Evolutionary conservation across 129 eudicot species (phyloP).

Genomic region (Chrysanthemum makinoi): DNA sequence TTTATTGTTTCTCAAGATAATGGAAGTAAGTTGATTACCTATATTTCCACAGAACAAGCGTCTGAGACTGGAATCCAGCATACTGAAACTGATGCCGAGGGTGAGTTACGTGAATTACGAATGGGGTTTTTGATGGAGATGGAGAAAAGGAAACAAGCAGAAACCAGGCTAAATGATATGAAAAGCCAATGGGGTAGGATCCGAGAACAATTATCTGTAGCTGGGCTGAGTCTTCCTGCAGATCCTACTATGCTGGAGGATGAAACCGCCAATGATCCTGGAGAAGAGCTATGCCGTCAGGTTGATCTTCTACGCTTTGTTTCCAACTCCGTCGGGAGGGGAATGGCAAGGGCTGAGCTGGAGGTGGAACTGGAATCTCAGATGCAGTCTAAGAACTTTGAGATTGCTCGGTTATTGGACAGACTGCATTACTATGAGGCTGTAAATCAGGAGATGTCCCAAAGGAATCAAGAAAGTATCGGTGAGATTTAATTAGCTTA

Average conservation of each 20-base stretch:
- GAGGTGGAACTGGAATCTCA: conserved; percentile 81
- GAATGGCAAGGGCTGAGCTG: conserved; percentile 75
- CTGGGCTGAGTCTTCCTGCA: conserved; percentile 66
- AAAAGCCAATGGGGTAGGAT: conserved; percentile 69
- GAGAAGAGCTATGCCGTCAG: conserved; percentile 68
- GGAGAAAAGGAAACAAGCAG: conserved; percentile 86
- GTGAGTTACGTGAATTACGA: conserved; percentile 63
- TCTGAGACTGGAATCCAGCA: conserved; percentile 60
- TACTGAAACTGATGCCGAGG: conserved; percentile 51
- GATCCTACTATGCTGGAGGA: conserved; percentile 51
- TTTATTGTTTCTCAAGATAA: background rate
- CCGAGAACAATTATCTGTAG: conserved; percentile 54
- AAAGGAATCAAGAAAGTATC: conserved; percentile 90
- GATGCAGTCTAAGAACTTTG: conserved; percentile 75
- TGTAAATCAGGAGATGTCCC: conserved; percentile 95
- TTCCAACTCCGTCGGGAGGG: conserved; percentile 77
- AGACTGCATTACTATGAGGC: conserved; percentile 83
- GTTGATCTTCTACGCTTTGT: conserved; percentile 62
- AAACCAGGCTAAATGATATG: conserved; percentile 50
- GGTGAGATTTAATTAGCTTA: conserved; percentile 48
- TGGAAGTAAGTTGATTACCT: conserved; percentile 1
- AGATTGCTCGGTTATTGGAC: conserved; percentile 83
- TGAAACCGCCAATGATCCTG: conserved; percentile 52
- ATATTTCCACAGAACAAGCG: conserved; percentile 59
- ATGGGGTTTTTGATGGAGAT: conserved; percentile 63